phyloP scores from a whole-genome alignment of 768 basidiomycete species.

The Termitomyces sp. region DNA sequence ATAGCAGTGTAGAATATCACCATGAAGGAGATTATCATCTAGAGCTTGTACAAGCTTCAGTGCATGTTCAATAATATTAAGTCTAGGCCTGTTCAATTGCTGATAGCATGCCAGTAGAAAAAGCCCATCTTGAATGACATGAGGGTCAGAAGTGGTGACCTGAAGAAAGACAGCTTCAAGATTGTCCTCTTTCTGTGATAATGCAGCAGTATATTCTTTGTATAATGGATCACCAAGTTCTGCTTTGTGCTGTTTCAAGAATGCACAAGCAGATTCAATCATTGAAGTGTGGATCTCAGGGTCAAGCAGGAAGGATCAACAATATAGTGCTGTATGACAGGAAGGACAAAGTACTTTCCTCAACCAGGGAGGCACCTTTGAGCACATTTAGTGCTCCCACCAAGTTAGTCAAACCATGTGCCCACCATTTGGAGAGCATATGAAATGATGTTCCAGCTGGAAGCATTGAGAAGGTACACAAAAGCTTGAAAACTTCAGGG shows the following conservation, averaged over 20 bases:
- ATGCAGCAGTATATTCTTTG: neutral
- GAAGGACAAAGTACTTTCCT: constrained; percentile 12
- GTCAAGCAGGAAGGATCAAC: constrained; percentile 7
- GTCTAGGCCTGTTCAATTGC: constrained; percentile 11
- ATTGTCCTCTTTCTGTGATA: constrained; percentile 14
- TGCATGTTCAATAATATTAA: constrained; percentile 9
- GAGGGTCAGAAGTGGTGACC: neutral
- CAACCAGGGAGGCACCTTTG: constrained; percentile 1
- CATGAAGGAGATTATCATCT: neutral
- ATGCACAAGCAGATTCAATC: constrained; percentile 10
- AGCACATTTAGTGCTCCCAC: constrained; percentile 5
- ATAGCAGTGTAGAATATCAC: neutral
- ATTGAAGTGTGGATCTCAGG: constrained; percentile 8
- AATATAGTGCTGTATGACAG: constrained; percentile 19
- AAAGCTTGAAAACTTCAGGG: constrained; percentile 7
- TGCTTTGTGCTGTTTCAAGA: constrained; percentile 11
- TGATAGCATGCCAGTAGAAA: constrained; percentile 16
- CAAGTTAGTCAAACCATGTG: neutral
- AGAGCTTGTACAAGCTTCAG: neutral
- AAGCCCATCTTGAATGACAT: constrained; percentile 14
- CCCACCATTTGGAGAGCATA: constrained; percentile 11
- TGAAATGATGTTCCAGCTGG: constrained; percentile 17
- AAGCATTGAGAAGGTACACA: constrained; percentile 20
- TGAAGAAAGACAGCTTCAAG: constrained; percentile 14
- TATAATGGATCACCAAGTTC: constrained; percentile 11